Base-by-base conservation (phyloP, 371 early-diverging fungal species). In the Mucor plumbeus region DNA sequence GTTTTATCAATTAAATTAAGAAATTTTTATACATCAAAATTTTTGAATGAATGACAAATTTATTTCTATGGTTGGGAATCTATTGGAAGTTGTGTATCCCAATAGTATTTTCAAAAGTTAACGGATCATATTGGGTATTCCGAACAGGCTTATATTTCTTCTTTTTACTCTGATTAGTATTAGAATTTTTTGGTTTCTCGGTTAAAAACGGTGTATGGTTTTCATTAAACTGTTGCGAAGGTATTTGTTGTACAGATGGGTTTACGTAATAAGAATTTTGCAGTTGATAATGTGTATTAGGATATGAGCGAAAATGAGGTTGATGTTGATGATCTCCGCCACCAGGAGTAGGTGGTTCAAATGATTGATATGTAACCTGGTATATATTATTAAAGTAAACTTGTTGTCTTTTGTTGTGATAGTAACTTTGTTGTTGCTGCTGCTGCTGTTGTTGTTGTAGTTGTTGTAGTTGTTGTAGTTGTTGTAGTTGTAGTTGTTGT, bases 71-170 rank as follows among this genome's bases (percentile, higher is more conserved):
- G 4, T 31, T 53, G 47, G 19, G 7, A 17, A 53, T 53, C 53
- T 53, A 31, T 31, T 26, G 53, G 14, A 53, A 31, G 53, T 0
- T 53, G 0, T 53, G 31, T 9, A 14, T 13, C 31, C 53, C 53
- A 53, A 31, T 13, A 31, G 5, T 26, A 14, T 53, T 53, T 6
- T 53, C 53, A 53, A 53, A 31, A 13, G 14, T 21, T 14, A 53
- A 34, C 15, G 56, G 56, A 75, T 74, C 26, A 41, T 63, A 63
- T 8, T 63, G 35, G 8, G 21, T 47, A 64, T 64, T 64, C 14
- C 21, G 64, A 54, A 64, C 64, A 43, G 64, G 64, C 31, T 57
- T 64, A 31, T 57, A 64, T 41, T 64, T 64, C 38, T 56, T 56
- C 41, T 64, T 64, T 17, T 44, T 64, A 15, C 17, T n/a, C 36